These are phyloP conservation scores for Candida krabiensis DNA, from an alignment of 805 yeast species.

Conservation along the genomic window DNA sequence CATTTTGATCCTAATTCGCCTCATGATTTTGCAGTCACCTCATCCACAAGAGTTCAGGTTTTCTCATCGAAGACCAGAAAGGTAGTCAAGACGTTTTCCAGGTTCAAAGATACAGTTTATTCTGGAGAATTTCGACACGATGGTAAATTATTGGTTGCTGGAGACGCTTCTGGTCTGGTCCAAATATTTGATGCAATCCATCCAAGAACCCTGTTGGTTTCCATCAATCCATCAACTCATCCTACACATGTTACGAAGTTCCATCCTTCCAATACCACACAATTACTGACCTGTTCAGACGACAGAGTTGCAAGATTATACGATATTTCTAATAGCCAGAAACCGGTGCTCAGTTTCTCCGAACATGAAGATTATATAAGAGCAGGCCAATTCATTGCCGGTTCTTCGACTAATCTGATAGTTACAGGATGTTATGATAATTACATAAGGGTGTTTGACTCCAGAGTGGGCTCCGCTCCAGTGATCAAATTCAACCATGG, in stretches of 20 bases:
- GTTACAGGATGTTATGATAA: conserved; percentile 96
- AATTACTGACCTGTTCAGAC: conserved; percentile 85
- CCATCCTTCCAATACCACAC: conserved; percentile 73
- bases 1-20: conserved; percentile 84
- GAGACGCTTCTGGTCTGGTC: conserved; percentile 92
- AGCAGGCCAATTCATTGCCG: conserved; percentile 68
- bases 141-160: conserved; percentile 88
- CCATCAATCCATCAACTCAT: conserved; percentile 78
- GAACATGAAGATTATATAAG: conserved; percentile 89
- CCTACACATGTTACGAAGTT: conserved; percentile 94
- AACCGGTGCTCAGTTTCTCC: conserved; percentile 68
- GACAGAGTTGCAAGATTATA: conserved; percentile 84
- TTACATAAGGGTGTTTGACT: conserved; percentile 76
- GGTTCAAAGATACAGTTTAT: conserved; percentile 91
- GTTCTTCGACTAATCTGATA: conserved; percentile 65
- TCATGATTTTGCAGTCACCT: conserved; percentile 90
- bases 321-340: conserved; percentile 76
- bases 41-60: conserved; percentile 87
- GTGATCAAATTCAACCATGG: conserved; percentile 68
- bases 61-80: conserved; percentile 94
- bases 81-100: conserved; percentile 77
- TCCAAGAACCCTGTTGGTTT: conserved; percentile 75
- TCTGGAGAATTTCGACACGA: conserved; percentile 89
- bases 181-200: conserved; percentile 80
- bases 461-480: conserved; percentile 55